Conservation (phyloP, 1,284 basidiomycete genomes). For the Sporisorium scitamineum region DNA sequence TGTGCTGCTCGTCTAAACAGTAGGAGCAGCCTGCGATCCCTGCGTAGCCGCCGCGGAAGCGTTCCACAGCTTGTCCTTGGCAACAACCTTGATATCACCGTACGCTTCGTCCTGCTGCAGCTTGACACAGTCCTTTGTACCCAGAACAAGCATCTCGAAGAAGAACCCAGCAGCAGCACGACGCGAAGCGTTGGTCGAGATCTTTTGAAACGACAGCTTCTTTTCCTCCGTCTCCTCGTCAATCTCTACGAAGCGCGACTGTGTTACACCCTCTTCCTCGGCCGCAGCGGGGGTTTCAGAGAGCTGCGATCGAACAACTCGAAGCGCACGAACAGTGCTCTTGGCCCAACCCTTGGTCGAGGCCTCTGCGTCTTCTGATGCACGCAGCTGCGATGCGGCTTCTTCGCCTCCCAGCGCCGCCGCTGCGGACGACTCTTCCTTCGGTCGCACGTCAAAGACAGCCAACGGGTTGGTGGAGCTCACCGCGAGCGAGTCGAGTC, state of each 20-base stretch:
- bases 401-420: conserved; percentile 51
- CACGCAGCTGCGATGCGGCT: conserved; percentile 70
- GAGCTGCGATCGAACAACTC: conserved; percentile 83
- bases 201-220: conserved; percentile 78
- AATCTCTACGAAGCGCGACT: conserved; percentile 45
- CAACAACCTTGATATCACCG: conserved; percentile 85
- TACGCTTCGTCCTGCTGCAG: conserved; percentile 79
- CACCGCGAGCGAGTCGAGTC: conserved; percentile 73
- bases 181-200: conserved; percentile 84
- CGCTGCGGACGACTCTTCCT: conserved; percentile 57
- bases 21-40: neutral
- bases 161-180: conserved; percentile 95
- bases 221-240: conserved; percentile 67
- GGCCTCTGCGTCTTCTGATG: conserved; percentile 70
- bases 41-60: conserved; percentile 25
- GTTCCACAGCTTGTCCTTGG: conserved; percentile 80
- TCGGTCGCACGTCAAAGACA: conserved; percentile 79
- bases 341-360: conserved; percentile 79
- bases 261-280: conserved; percentile 10
- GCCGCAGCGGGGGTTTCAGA: conserved; percentile 67
- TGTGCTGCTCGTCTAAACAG: conserved; percentile 7
- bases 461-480: conserved; percentile 82
- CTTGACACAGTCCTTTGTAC: conserved; percentile 88
- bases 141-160: conserved; percentile 93
- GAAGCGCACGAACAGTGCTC: conserved; percentile 89